Evolutionary conservation across 495 filamentous ascomycete genomes (phyloP), one percentile per base, ranked within the genome.

Genomic region (Aspergillus panamensis): DNA sequence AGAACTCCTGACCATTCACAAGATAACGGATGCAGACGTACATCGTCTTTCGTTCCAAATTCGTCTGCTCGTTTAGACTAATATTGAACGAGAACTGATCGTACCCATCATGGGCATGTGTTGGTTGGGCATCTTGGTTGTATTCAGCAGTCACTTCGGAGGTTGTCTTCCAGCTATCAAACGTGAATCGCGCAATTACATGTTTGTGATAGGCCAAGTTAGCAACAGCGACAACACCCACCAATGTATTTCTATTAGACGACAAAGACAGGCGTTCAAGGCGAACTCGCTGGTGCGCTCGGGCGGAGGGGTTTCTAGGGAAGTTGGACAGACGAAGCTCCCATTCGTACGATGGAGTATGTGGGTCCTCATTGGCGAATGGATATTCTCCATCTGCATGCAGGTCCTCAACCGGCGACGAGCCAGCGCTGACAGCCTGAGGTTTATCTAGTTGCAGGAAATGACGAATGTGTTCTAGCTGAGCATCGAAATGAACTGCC

Each of bases 101-200:
- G 64, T 84, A 88, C 31, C 87, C 85, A 64, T 87, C 82, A 13
- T 85, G 75, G 8, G 67, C 70, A 44, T 89, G 86, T 54, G 82
- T 82, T 39, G 82, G 86, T 10, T 84, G 82, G 32, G 92, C 80
- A 73, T 95, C 89, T 54, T 87, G 82, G 69, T 86, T 88, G 73
- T 83, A 98, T 65, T 96, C 92, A 8, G 91, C 95, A 40, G 82
- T 79, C 3, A 98, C 88, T 68, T 98, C 94, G 1, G 94, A 98
- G 3, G 92, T 92, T 0, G 94, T 98, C 76, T 93, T 95, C 94
- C 94, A 98, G 68, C 92, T 92, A 71, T 98, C 94, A 54, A 97
- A 82, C 0, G 95, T 97, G 68, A 98, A 98, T 29, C 94, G 84
- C 69, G 90, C 91, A 19, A 87, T 83, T 39, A 98, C 92, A 9